Evolutionary conservation across 257 asterid species (phyloP).

Genomic region (Solanum ossicruentum): DNA sequence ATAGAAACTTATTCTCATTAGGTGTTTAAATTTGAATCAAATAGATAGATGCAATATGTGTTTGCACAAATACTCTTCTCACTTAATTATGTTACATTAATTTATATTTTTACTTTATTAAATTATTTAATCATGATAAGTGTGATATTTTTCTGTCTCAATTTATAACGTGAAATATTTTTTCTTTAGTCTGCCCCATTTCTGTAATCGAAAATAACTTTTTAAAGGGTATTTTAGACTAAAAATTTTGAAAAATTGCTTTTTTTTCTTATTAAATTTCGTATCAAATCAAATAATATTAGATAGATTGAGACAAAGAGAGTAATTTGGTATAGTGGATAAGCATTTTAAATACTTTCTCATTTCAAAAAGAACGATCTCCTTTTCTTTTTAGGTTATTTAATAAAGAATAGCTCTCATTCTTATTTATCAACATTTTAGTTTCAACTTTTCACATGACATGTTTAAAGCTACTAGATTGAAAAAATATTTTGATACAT

Average conservation of each 20-base stretch:
- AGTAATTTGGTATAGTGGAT: neutral
- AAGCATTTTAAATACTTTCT: too few relatives aligned
- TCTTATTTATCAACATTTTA: too few relatives aligned
- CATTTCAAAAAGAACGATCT: too few relatives aligned
- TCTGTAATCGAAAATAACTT: neutral
- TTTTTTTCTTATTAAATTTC: neutral
- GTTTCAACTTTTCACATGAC: too few relatives aligned
- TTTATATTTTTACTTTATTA: neutral
- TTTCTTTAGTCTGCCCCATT: neutral
- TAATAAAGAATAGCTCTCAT: too few relatives aligned
- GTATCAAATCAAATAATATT: neutral
- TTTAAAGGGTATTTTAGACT: neutral
- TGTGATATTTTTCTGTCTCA: accelerated
- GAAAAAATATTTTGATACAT: too few relatives aligned
- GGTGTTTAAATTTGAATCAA: neutral
- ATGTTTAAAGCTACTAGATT: too few relatives aligned
- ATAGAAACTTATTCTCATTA: neutral
- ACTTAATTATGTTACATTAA: neutral
- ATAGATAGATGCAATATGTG: neutral
- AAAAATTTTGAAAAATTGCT: neutral
- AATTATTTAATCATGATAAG: neutral
- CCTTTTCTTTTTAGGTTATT: too few relatives aligned
- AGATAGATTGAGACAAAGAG: neutral
- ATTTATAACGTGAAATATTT: neutral
- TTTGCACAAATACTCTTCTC: neutral